Conservation (phyloP, 1,139 yeast genomes). For the Lodderomyces orthopsilosis region DNA sequence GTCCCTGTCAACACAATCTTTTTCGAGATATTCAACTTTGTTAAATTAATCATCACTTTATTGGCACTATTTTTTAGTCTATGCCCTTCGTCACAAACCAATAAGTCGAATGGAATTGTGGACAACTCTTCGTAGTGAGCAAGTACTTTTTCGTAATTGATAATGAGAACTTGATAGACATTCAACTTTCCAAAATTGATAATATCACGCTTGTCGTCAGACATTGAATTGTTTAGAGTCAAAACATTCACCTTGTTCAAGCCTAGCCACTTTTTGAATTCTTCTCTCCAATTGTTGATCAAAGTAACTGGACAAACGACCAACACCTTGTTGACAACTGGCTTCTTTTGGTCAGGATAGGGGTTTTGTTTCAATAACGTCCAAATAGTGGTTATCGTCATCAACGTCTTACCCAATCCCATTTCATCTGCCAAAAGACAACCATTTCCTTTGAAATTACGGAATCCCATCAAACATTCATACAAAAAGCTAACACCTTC, state of each 20-base stretch:
- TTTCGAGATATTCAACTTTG: slow-evolving; percentile 51
- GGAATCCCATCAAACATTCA: slow-evolving; percentile 73
- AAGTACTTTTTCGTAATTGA: slow-evolving; percentile 83
- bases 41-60: slow-evolving; percentile 65
- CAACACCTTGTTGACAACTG: slow-evolving; percentile 55
- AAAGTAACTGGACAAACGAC: slow-evolving; percentile 92
- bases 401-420: slow-evolving; percentile 94
- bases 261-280: slow-evolving; percentile 89
- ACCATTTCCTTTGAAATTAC: slow-evolving; percentile 57
- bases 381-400: slow-evolving; percentile 82
- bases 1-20: slow-evolving; percentile 82
- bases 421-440: slow-evolving; percentile 92
- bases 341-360: slow-evolving; percentile 24
- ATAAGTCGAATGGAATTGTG: slow-evolving; percentile 57
- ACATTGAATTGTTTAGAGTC: slow-evolving; percentile 47
- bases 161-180: slow-evolving; percentile 77
- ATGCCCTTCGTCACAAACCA: slow-evolving; percentile 96
- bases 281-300: slow-evolving; percentile 83
- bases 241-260: slow-evolving; percentile 57
- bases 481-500: slow-evolving; percentile 82
- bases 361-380: slow-evolving; percentile 80
- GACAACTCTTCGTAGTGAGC: slow-evolving; percentile 54
- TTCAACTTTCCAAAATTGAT: slow-evolving; percentile 61
- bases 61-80: slow-evolving; percentile 69
- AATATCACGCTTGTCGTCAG: slow-evolving; percentile 59